A percentile compares a stretch with the other conserved stretches of the same genome.
Conservation (phyloP, 1,284 basidiomycete genomes). For the Cutaneotrichosporon sp. region DNA sequence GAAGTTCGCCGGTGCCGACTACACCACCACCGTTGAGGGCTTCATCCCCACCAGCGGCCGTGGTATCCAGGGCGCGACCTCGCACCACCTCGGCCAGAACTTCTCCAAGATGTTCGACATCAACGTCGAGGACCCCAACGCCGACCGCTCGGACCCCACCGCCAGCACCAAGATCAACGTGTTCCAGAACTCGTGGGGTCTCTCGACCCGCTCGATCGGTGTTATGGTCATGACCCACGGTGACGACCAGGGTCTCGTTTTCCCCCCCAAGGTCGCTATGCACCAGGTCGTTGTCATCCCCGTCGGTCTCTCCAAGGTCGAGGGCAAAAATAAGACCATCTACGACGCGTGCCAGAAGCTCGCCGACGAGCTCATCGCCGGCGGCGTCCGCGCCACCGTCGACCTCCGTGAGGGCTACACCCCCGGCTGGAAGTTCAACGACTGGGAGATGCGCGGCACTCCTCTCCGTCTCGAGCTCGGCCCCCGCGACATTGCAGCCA, state of each 20-base stretch:
- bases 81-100: slow-evolving; percentile 97
- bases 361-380: slow-evolving; percentile 68
- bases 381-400: slow-evolving; percentile 80
- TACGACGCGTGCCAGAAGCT: slow-evolving; percentile 76
- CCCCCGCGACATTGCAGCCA: slow-evolving; percentile 84
- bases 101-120: slow-evolving; percentile 99
- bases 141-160: slow-evolving; percentile 27
- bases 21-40: slow-evolving; percentile 98
- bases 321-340: slow-evolving; percentile 64
- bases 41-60: slow-evolving; percentile 97
- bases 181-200: slow-evolving; percentile 99
- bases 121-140: slow-evolving; percentile 82
- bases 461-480: slow-evolving; percentile 96
- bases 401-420: slow-evolving; percentile 95
- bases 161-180: slow-evolving; percentile 68
- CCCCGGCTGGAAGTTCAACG: slow-evolving; percentile 98
- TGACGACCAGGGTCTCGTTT: slow-evolving; percentile 94
- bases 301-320: slow-evolving; percentile 72
- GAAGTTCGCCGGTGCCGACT: slow-evolving; percentile 97
- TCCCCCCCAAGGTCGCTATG: slow-evolving; percentile 92
- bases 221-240: slow-evolving; percentile 99
- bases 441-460: slow-evolving; percentile 99
- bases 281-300: slow-evolving; percentile 92
- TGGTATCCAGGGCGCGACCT: slow-evolving; percentile 97
- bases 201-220: slow-evolving; percentile 94